Percentiles rank a stretch among this genome's conserved stretches.
Evolutionary conservation across 2,329 filamentous ascomycete genomes (phyloP).

Genomic region (Aureobasidium sp.): DNA sequence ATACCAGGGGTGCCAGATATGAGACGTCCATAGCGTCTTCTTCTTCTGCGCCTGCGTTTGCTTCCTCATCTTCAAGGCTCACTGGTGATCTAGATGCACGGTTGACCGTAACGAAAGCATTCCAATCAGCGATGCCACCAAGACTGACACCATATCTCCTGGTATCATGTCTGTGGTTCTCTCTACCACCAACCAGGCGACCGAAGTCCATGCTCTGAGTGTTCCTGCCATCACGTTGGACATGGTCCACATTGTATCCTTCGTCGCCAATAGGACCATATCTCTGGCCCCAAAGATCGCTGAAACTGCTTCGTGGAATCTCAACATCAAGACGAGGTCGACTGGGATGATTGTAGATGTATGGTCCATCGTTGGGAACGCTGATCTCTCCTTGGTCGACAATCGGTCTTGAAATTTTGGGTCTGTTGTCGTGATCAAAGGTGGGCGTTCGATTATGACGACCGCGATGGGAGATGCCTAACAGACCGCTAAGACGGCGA

Average conservation of each 20-base stretch:
- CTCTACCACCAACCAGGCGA: not conserved
- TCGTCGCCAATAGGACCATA: not conserved
- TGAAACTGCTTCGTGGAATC: slow-evolving; percentile 7
- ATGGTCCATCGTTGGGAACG: not conserved
- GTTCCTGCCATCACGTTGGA: not conserved
- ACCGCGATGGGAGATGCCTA: not conserved
- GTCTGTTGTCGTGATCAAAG: not conserved
- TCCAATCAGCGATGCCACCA: not conserved
- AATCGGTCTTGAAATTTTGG: slow-evolving; percentile 1
- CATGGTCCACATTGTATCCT: not conserved
- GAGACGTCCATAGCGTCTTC: not conserved
- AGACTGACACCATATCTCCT: not conserved
- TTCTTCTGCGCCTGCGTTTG: not conserved
- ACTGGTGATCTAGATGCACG: not conserved
- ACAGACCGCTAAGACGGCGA: not conserved
- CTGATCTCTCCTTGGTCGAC: not conserved
- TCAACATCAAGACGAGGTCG: not conserved
- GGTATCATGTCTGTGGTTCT: not conserved
- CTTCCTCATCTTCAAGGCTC: not conserved
- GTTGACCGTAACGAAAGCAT: not conserved
- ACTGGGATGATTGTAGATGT: slow-evolving; percentile 2
- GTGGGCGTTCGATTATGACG: not conserved
- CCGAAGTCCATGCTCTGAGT: not conserved
- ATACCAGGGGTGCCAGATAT: not conserved
- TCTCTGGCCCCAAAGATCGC: slow-evolving; percentile 7